Conservation (phyloP, 352 stramenopile species). For the Saprolegnia diclina region DNA sequence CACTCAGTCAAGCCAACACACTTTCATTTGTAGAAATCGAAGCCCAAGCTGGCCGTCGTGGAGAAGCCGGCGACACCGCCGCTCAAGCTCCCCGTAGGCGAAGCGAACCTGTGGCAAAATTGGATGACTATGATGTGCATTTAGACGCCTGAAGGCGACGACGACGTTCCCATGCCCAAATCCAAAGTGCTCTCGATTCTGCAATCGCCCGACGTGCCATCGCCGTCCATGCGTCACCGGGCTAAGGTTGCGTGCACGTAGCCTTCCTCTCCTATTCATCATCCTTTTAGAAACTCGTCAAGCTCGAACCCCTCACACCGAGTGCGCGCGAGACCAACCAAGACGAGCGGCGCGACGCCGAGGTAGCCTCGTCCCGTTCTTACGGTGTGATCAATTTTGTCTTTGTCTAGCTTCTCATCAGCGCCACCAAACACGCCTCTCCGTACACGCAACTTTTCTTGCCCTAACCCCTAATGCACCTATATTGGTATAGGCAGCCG, state of each 20-base stretch:
- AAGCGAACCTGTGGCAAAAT: not conserved
- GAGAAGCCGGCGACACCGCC: not conserved
- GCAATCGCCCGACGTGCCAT: not conserved
- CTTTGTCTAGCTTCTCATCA: too few relatives aligned
- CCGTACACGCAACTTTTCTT: too few relatives aligned
- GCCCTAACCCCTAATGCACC: too few relatives aligned
- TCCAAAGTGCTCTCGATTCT: not conserved
- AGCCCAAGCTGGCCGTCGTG: not conserved
- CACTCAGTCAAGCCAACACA: not conserved
- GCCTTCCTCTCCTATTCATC: not conserved
- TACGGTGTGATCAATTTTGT: too few relatives aligned
- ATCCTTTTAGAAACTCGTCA: conserved; percentile 2
- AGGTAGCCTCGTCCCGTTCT: too few relatives aligned
- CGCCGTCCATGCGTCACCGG: not conserved
- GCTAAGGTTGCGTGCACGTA: not conserved
- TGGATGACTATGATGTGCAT: not conserved
- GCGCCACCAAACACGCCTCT: too few relatives aligned
- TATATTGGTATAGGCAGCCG: too few relatives aligned
- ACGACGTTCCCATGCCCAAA: conserved; percentile 6
- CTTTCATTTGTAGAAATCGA: not conserved
- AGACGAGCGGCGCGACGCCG: not conserved
- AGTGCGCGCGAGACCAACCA: not conserved
- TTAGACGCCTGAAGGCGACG: not conserved
- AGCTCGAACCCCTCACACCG: conserved; percentile 1
- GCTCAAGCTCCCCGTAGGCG: not conserved